Base-by-base conservation (phyloP, 495 filamentous ascomycete genomes). In the Podospora comata region DNA sequence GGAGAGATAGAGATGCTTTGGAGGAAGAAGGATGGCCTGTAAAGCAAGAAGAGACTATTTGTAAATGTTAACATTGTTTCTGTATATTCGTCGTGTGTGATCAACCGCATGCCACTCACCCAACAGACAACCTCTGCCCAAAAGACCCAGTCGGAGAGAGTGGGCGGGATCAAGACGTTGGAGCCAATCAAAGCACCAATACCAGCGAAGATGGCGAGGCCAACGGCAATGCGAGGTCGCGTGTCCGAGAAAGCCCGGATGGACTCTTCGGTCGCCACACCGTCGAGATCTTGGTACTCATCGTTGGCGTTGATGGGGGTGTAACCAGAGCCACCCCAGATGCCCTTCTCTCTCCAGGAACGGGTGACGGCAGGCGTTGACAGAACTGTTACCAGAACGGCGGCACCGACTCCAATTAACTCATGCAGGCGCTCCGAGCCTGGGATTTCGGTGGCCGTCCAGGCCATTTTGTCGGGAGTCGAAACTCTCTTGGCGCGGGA, bases 261-360 rank as follows among this genome's bases (percentile, higher is more conserved):
- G 0, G 84, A 83, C 69, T 84, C 78, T 67, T 79, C 77, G 4
- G 84, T 87, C 28, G 85, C 82, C 48, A 71, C 68, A 56, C 86
- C 86, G 75, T 88, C 86, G 65, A 78, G 71, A 68, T 88, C 86
- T 73, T 84, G 71, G 66, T 87, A 88, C 5, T 56, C 20, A 26
- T 56, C 20, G 23, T 56, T 68, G n/a, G 54, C 15, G 57, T 66
- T 61, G 13, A 66, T 30, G 15, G 61, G 48, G 18, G 58, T 55
- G 23, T 69, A 64, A 1, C 64, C 66, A n/a, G 26, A 60, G 27
- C 28, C 18, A 13, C 30, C 53, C 5, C 54, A 56, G 11, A 34
- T 39, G 27, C 4, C 27, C 20, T 20, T 28, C 19, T 39, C 60
- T 62, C 26, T 59, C 48, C 39, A 58, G 16, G 32, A 32, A 58